These are phyloP conservation scores for Porodaedalea pini DNA, from an alignment of 1,284 basidiomycete genomes.

Conservation along the genomic window DNA sequence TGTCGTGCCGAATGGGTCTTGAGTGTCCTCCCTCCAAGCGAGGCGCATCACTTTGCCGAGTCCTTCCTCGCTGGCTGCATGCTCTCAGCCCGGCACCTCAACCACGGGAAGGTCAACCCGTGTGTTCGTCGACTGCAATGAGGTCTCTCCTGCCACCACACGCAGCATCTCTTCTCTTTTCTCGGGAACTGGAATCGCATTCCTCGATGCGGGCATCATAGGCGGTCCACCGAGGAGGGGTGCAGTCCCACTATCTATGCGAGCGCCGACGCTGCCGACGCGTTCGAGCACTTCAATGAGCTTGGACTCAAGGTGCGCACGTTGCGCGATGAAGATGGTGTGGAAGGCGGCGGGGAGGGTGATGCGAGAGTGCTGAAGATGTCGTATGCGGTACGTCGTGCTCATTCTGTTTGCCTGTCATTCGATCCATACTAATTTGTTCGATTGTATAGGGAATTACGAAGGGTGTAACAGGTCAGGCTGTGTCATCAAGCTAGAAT, in stretches of 20 bases:
- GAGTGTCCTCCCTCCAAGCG: slow-evolving; percentile 57
- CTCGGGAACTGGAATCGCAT: too few relatives aligned
- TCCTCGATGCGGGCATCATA: slow-evolving; percentile 58
- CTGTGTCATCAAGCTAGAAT: too few relatives aligned
- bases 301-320: slow-evolving; percentile 46
- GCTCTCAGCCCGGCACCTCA: slow-evolving; percentile 8
- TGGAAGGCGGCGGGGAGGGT: slow-evolving; percentile 44
- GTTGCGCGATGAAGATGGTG: slow-evolving; percentile 33
- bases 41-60: too few relatives aligned
- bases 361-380: slow-evolving; percentile 62
- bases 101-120: slow-evolving; percentile 23
- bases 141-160: slow-evolving; percentile 49
- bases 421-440: too few relatives aligned
- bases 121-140: slow-evolving; percentile 58
- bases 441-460: too few relatives aligned
- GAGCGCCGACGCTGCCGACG: slow-evolving; percentile 37
- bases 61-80: slow-evolving; percentile 33
- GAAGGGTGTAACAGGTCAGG: too few relatives aligned
- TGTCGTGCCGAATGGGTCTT: slow-evolving; percentile 44
- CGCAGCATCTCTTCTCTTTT: slow-evolving; percentile 48
- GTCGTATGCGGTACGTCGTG: too few relatives aligned
- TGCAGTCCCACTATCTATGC: slow-evolving; percentile 56
- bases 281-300: slow-evolving; percentile 39
- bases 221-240: slow-evolving; percentile 47
- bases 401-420: too few relatives aligned